Conservation (phyloP, 169 alveolate species). For the Babesia divergens region DNA sequence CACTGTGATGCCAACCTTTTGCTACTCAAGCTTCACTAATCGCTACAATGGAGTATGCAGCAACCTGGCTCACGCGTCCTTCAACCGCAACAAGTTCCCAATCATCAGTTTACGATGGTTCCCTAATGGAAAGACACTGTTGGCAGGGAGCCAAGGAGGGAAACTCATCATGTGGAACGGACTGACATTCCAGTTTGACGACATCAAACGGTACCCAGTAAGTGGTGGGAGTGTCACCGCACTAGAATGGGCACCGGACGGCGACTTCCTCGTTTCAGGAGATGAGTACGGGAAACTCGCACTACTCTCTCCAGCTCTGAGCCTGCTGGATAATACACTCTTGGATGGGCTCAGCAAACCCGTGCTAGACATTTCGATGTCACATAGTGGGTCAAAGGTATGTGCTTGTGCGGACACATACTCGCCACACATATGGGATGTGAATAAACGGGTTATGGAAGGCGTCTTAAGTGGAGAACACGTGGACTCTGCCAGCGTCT, state of each 20-base stretch:
- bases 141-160: conserved; percentile 87
- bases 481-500: conserved; percentile 71
- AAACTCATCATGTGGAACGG: conserved; percentile 86
- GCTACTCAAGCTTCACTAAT: conserved; percentile 43
- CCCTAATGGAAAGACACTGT: conserved; percentile 81
- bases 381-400: conserved; percentile 71
- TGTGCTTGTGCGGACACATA: conserved; percentile 78
- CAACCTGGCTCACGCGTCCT: conserved; percentile 60
- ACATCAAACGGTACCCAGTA: conserved; percentile 81
- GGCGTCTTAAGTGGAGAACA: conserved; percentile 66
- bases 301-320: conserved; percentile 77
- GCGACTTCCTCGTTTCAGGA: conserved; percentile 76
- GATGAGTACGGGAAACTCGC: conserved; percentile 79
- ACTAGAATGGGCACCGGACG: conserved; percentile 76
- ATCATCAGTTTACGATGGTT: conserved; percentile 75
- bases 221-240: conserved; percentile 80
- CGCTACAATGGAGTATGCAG: conserved; percentile 59
- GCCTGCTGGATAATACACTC: conserved; percentile 70
- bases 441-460: conserved; percentile 62
- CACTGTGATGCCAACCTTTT: conserved; percentile 36
- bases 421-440: conserved; percentile 79
- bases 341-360: conserved; percentile 74
- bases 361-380: conserved; percentile 70
- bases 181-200: conserved; percentile 80
- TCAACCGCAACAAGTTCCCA: conserved; percentile 63